Conservation (phyloP, 805 yeast genomes). For the Yueomyces sinensis region DNA sequence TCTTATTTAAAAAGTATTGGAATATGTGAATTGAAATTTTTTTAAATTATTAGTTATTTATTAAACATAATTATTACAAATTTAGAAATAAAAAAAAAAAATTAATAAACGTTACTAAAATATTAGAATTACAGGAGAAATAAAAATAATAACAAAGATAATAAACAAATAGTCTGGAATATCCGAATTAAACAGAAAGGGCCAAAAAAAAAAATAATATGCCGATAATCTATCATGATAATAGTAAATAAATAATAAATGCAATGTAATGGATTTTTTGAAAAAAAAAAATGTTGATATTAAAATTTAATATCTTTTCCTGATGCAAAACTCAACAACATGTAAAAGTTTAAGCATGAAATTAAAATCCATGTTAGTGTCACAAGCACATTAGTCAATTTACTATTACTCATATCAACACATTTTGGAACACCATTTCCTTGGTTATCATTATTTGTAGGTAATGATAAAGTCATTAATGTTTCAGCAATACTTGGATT, state of each 20-base stretch:
- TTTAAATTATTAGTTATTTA: too few species aligned
- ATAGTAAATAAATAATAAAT: too few species aligned
- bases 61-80: neutral
- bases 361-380: slow-evolving; percentile 56
- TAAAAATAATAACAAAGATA: too few species aligned
- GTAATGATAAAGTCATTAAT: neutral
- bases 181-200: neutral
- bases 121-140: too few species aligned
- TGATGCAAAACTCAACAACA: slow-evolving; percentile 34
- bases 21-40: too few species aligned
- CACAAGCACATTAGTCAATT: slow-evolving; percentile 38
- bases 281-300: neutral
- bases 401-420: slow-evolving; percentile 31
- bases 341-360: slow-evolving; percentile 53
- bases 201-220: neutral
- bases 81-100: neutral
- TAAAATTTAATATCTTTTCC: slow-evolving; percentile 30
- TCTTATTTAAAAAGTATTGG: too few species aligned
- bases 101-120: too few species aligned
- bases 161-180: too few species aligned
- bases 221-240: too few species aligned
- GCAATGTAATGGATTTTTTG: neutral
- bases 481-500: neutral
- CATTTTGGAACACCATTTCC: slow-evolving; percentile 8
- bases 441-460: neutral